phyloP scores from a whole-genome alignment of 352 stramenopile species.

The Globisporangium okanoganense region DNA sequence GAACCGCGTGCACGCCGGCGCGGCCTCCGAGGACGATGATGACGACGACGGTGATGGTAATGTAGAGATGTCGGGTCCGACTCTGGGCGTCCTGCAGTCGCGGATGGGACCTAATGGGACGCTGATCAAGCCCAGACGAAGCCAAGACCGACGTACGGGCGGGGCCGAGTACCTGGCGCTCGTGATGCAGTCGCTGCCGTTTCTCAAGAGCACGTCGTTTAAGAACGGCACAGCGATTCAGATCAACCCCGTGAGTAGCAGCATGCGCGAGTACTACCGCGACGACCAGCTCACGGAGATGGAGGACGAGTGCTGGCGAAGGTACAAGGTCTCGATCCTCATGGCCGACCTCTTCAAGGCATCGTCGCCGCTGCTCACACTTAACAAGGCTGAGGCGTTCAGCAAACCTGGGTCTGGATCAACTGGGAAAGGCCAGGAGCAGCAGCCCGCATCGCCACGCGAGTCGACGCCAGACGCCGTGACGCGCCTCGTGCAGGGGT shows the following conservation, averaged over 20 bases:
- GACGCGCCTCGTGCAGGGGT: slow-evolving; percentile 4
- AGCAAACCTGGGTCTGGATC: too few species aligned
- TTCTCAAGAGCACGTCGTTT: slow-evolving; percentile 34
- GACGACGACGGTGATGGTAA: not conserved
- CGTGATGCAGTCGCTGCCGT: slow-evolving; percentile 17
- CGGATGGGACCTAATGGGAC: not conserved
- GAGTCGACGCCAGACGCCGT: not conserved
- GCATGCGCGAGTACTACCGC: slow-evolving; percentile 48
- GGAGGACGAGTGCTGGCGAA: slow-evolving; percentile 69
- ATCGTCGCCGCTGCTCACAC: not conserved
- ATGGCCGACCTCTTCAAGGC: slow-evolving; percentile 38
- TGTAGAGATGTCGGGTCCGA: not conserved
- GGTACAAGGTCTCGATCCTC: slow-evolving; percentile 65
- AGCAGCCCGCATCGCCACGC: not conserved
- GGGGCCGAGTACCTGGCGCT: slow-evolving; percentile 11
- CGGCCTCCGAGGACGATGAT: not conserved
- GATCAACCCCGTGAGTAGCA: slow-evolving; percentile 45
- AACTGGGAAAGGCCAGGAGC: not conserved
- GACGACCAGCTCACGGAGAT: slow-evolving; percentile 46
- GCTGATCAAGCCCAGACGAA: slow-evolving; percentile 6
- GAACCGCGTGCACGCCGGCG: slow-evolving; percentile 9
- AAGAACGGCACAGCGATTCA: slow-evolving; percentile 51
- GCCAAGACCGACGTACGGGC: slow-evolving; percentile 3
- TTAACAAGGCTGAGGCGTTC: not conserved
- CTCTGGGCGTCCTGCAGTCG: not conserved